Evolutionary conservation across 208 protist species (phyloP).

Genomic region (Crithidia expoeki): DNA sequence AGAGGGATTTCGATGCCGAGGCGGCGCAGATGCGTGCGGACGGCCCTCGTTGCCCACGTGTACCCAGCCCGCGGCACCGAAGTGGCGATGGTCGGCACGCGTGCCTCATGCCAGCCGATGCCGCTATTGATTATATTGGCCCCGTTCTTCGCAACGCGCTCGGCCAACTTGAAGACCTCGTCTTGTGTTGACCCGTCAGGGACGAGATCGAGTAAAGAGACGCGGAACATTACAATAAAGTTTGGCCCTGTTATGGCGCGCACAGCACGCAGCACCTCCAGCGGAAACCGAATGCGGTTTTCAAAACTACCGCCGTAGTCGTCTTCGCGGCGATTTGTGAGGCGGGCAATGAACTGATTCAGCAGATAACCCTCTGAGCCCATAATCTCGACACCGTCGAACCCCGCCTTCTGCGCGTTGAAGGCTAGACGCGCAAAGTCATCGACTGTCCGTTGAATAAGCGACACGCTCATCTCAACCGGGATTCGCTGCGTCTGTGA

Average conservation of each 20-base stretch:
- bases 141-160: conserved; percentile 70
- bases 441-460: conserved; percentile 82
- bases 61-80: conserved; percentile 90
- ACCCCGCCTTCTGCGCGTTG: conserved; percentile 92
- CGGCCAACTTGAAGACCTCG: conserved; percentile 82
- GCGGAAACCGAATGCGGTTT: conserved; percentile 80
- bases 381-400: conserved; percentile 95
- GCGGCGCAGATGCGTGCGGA: conserved; percentile 51
- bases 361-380: conserved; percentile 93
- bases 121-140: conserved; percentile 94
- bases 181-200: conserved; percentile 78
- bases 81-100: conserved; percentile 92
- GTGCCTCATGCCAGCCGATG: conserved; percentile 95
- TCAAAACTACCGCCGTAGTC: conserved; percentile 80
- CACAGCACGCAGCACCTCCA: conserved; percentile 85
- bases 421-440: conserved; percentile 81
- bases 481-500: conserved; percentile 61
- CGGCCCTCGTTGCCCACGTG: conserved; percentile 67
- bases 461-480: conserved; percentile 54
- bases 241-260: conserved; percentile 45
- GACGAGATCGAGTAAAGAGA: conserved; percentile 94
- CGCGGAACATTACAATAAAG: conserved; percentile 92
- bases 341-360: conserved; percentile 91
- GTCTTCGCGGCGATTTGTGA: conserved; percentile 91
- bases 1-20: conserved; percentile 73